Base-by-base conservation (phyloP, 176 grass and related monocot species). In the bread wheat (Triticum aestivum) region DNA sequence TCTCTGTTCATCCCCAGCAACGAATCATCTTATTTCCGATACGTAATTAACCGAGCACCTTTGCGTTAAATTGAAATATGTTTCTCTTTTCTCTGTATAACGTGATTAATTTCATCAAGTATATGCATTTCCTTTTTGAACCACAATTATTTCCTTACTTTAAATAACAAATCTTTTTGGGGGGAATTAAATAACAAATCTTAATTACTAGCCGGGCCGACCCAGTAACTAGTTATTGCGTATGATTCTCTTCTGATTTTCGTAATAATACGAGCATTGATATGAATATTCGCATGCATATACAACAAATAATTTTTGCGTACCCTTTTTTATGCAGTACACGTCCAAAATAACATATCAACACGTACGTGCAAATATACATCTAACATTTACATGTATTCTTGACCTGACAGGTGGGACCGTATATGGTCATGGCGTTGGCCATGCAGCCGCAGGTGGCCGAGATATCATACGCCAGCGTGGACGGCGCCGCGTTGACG, bases 401-500 rank as follows among this genome's bases (percentile, higher is more conserved):
- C 15, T 71, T 82, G 35, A 14, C 14, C 63, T 87, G 51, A 1
- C 65, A 91, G 90, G 86, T 91, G 24, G 62, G 29, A 3, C 71
- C 70, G 1, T 69, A 44, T 0, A 2, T 88, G 71, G 85, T 85
- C 70, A 8, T 82, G 64, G 63, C 76, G 44, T 84, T 92, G 69
- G 30, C 73, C 37, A 84, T 79, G 83, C 69, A 83, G 38, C 92
- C 79, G 41, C 70, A 63, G 29, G 58, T 91, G 11, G 58, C 89
- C 21, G 83, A 86, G 51, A 83, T 93, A 14, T 91, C 89, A 10
- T 93, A 93, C 45, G 61, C 59, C 12, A 69, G 24, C 34, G 18
- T 69, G 32, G 61, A 86, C 63, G 83, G 89, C 33, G 34, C 37
- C 26, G 70, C 65, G 15, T 89, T 91, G 83, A 70, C 86, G 7